These are phyloP conservation scores for Fusarium sp. DNA, from an alignment of 2,329 filamentous ascomycete genomes.

Conservation along the genomic window DNA sequence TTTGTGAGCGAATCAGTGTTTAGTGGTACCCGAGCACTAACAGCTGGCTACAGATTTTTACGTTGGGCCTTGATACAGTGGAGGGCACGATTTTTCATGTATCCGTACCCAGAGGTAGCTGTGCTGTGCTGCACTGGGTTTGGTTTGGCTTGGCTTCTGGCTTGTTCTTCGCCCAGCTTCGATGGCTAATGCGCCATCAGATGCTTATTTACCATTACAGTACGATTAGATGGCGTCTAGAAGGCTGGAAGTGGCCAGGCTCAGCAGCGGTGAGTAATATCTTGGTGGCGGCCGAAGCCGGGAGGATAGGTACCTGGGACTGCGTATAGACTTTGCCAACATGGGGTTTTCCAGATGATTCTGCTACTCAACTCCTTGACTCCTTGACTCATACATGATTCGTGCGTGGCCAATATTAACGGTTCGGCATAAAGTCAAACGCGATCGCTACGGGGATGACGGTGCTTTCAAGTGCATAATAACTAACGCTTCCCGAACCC, in stretches of 20 bases:
- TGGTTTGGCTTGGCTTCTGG: conserved; percentile 19
- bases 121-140: not conserved
- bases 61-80: conserved; percentile 44
- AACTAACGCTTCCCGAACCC: conserved; percentile 18
- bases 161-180: conserved; percentile 50
- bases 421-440: not conserved
- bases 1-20: conserved; percentile 36
- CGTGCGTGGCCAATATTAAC: not conserved
- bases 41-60: conserved; percentile 37
- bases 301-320: not conserved
- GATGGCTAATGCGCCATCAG: conserved; percentile 38
- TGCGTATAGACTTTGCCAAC: not conserved
- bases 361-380: not conserved
- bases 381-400: conserved; percentile 29
- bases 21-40: conserved; percentile 49
- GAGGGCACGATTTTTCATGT: conserved; percentile 25
- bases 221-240: conserved; percentile 19
- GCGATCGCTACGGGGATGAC: conserved; percentile 7
- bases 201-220: conserved; percentile 46
- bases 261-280: conserved; percentile 16
- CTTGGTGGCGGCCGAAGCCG: conserved; percentile 28
- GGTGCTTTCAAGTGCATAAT: conserved; percentile 1
- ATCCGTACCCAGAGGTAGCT: not conserved
- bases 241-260: conserved; percentile 17
- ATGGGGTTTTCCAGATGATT: conserved; percentile 29